phyloP scores from a whole-genome alignment of 1,284 basidiomycete genomes.

The Somion occarium region DNA sequence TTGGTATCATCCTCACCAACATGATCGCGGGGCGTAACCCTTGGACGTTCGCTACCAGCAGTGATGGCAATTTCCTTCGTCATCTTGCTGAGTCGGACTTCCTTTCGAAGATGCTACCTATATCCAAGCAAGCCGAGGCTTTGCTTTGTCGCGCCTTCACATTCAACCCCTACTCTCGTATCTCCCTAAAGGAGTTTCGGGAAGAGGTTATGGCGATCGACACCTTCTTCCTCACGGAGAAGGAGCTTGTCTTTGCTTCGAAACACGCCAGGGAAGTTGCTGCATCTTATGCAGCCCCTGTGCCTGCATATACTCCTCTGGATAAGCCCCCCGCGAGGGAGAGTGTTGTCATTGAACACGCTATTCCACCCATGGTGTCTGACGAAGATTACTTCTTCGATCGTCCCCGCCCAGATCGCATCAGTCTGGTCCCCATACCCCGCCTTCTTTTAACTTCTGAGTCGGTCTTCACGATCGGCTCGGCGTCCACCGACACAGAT shows the following conservation, averaged over 20 bases:
- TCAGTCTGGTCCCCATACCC: too few species aligned
- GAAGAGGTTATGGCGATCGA: constrained; percentile 50
- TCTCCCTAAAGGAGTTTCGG: constrained; percentile 60
- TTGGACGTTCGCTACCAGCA: constrained; percentile 73
- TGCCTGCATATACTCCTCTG: not conserved
- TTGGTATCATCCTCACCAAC: constrained; percentile 43
- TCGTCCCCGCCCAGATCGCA: too few species aligned
- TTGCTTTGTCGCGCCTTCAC: constrained; percentile 59
- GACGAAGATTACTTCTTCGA: not conserved
- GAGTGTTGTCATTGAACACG: not conserved
- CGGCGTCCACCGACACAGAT: not conserved
- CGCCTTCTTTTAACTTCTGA: too few species aligned
- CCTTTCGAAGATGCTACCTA: constrained; percentile 67
- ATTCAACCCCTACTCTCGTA: constrained; percentile 48
- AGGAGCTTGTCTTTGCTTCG: constrained; percentile 34
- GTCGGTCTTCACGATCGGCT: too few species aligned
- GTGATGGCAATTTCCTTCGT: constrained; percentile 71
- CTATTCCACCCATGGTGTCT: not conserved
- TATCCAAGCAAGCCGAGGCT: constrained; percentile 52
- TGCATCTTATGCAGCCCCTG: constrained; percentile 7
- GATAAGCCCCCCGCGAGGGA: not conserved
- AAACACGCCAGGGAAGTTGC: constrained; percentile 13
- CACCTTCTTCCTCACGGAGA: constrained; percentile 63
- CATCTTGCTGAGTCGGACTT: constrained; percentile 65
- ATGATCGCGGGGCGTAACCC: constrained; percentile 86